phyloP scores from a whole-genome alignment of 2,329 filamentous ascomycete species.

The Claviceps sp. region DNA sequence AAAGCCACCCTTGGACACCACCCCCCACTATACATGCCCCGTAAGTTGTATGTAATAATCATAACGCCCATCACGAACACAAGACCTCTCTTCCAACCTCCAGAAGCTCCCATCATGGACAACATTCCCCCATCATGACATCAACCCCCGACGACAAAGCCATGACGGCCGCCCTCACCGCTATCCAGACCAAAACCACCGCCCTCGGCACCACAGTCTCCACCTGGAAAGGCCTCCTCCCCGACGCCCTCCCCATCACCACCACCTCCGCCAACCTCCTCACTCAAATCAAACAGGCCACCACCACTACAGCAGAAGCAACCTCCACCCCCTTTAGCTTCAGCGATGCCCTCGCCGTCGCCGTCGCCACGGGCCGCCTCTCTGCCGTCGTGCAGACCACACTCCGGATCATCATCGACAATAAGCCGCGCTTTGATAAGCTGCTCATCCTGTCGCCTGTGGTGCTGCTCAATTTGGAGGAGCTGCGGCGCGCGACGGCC shows the following conservation, averaged over 20 bases:
- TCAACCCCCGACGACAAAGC: conserved; percentile 4
- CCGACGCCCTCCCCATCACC: conserved; percentile 28
- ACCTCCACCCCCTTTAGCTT: conserved; percentile 23
- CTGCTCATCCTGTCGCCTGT: conserved; percentile 28
- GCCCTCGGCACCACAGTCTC: conserved; percentile 21
- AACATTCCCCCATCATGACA: background rate
- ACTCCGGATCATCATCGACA: conserved; percentile 23
- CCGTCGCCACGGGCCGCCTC: conserved; percentile 22
- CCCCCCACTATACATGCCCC: too few relatives aligned
- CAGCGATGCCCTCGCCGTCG: conserved; percentile 25
- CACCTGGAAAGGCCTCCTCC: conserved; percentile 24
- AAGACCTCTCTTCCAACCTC: too few relatives aligned
- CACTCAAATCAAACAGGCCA: conserved; percentile 24
- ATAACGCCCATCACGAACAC: too few relatives aligned
- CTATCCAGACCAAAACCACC: conserved; percentile 20
- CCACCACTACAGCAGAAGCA: conserved; percentile 19
- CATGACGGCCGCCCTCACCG: conserved; percentile 16
- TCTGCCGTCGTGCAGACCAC: conserved; percentile 24
- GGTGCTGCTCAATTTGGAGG: conserved; percentile 27
- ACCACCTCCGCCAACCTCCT: conserved; percentile 25
- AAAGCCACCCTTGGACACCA: too few relatives aligned
- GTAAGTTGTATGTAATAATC: too few relatives aligned
- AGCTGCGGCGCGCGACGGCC: conserved; percentile 25
- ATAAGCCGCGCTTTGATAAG: conserved; percentile 31
- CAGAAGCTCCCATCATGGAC: too few relatives aligned